Evolutionary conservation across 177 flowering plant genomes (phyloP).

Genomic region (Vitis hybrid): DNA sequence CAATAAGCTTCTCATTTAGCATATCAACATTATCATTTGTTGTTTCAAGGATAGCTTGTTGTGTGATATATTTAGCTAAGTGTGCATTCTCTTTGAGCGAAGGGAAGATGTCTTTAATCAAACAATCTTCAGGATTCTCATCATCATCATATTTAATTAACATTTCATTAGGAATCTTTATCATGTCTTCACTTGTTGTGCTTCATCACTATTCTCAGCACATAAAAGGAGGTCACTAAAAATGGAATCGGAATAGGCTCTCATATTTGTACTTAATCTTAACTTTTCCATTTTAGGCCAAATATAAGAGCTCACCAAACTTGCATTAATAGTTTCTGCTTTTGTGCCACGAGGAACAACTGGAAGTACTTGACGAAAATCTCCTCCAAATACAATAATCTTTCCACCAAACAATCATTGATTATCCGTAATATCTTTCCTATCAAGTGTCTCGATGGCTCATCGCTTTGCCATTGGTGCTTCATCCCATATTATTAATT

Average conservation of each 20-base stretch:
- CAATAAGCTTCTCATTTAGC: too few species aligned
- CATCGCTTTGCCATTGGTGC: constrained; percentile 11
- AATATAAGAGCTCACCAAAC: neutral
- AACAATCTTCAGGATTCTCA: too few species aligned
- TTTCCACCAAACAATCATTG: constrained; percentile 7
- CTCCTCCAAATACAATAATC: too few species aligned
- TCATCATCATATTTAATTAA: neutral
- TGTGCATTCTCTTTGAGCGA: too few species aligned
- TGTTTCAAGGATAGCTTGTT: too few species aligned
- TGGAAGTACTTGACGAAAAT: too few species aligned
- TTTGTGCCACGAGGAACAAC: neutral
- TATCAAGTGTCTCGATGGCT: constrained; percentile 9
- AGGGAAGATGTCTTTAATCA: too few species aligned
- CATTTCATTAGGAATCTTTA: neutral
- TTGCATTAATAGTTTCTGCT: neutral
- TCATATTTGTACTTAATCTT: neutral
- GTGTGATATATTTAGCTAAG: too few species aligned
- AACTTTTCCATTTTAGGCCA: neutral
- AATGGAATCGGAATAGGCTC: neutral
- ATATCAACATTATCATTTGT: too few species aligned
- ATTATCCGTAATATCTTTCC: constrained; percentile 3
- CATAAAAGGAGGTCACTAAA: neutral
- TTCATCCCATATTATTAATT: constrained; percentile 21
- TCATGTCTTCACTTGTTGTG: too few species aligned
- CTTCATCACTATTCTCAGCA: neutral